Percentiles rank a stretch among this genome's conserved stretches.
phyloP scores from a whole-genome alignment of 257 asterid genomes.

The Solanum chilense region DNA sequence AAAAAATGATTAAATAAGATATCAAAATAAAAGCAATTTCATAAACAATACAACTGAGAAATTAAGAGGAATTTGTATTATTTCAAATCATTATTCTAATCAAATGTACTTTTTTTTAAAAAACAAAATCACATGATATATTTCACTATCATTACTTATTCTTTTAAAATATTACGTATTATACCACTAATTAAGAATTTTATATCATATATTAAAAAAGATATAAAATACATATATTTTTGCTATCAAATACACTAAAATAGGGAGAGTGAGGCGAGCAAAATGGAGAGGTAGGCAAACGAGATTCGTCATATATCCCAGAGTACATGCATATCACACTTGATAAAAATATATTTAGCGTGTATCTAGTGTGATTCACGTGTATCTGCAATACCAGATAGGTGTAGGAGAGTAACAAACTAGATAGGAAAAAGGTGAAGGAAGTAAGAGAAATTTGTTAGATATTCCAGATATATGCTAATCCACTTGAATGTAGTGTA shows the following conservation, averaged over 20 bases:
- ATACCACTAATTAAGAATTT: too few relatives aligned
- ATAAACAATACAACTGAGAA: neutral
- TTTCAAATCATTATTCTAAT: too few relatives aligned
- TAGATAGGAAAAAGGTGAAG: neutral
- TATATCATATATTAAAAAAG: too few relatives aligned
- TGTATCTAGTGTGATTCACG: neutral
- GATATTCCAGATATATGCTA: too few relatives aligned
- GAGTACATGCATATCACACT: neutral
- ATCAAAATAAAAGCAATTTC: neutral
- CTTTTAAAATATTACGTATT: too few relatives aligned
- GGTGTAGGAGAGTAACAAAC: neutral
- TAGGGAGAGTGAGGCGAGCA: accelerated
- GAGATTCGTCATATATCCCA: too few relatives aligned
- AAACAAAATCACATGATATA: too few relatives aligned
- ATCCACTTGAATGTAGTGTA: neutral
- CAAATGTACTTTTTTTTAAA: neutral
- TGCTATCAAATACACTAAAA: neutral
- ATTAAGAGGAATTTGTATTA: neutral
- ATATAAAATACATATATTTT: too few relatives aligned
- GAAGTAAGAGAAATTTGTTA: neutral
- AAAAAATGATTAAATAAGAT: too few relatives aligned
- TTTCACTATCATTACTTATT: too few relatives aligned
- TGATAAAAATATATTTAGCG: neutral
- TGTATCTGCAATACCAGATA: neutral
- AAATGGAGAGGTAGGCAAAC: too few relatives aligned